These are phyloP conservation scores for Penicillium macrosclerotiorum DNA, from an alignment of 495 filamentous ascomycete species.

Conservation along the genomic window DNA sequence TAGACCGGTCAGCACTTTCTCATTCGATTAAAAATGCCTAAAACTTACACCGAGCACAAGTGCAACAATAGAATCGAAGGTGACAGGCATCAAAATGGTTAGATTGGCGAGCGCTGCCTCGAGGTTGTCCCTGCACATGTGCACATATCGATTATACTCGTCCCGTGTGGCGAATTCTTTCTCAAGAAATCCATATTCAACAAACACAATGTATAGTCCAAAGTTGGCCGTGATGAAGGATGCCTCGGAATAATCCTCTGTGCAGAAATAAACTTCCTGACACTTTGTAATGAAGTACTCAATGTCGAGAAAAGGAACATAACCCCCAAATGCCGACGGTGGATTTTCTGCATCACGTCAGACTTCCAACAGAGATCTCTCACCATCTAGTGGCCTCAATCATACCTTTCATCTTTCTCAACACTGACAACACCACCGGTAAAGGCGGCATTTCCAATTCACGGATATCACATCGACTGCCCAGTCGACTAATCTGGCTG, in stretches of 20 bases:
- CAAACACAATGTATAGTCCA: conserved; percentile 55
- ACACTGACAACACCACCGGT: conserved; percentile 45
- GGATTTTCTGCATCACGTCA: conserved; percentile 18
- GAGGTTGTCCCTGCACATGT: conserved; percentile 54
- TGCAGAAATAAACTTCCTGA: conserved; percentile 57
- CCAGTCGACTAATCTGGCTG: conserved; percentile 40
- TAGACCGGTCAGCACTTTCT: conserved; percentile 9
- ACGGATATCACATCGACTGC: conserved; percentile 33
- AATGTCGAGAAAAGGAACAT: conserved; percentile 41
- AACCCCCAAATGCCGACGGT: conserved; percentile 25
- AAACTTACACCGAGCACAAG: conserved; percentile 54
- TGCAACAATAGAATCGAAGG: conserved; percentile 57
- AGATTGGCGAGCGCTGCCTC: conserved; percentile 58
- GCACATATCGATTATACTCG: conserved; percentile 39
- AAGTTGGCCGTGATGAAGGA: conserved; percentile 57
- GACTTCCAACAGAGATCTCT: background rate
- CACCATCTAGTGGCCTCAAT: background rate
- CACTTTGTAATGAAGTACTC: conserved; percentile 59
- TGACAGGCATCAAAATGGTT: conserved; percentile 56
- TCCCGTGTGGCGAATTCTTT: conserved; percentile 25
- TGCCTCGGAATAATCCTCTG: conserved; percentile 53
- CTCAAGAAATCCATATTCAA: conserved; percentile 41
- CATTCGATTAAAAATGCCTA: background rate
- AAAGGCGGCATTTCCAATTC: conserved; percentile 57
- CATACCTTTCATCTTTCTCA: conserved; percentile 51